Evolutionary conservation across 768 basidiomycete genomes (phyloP).

Genomic region (Podaxis sp.): DNA sequence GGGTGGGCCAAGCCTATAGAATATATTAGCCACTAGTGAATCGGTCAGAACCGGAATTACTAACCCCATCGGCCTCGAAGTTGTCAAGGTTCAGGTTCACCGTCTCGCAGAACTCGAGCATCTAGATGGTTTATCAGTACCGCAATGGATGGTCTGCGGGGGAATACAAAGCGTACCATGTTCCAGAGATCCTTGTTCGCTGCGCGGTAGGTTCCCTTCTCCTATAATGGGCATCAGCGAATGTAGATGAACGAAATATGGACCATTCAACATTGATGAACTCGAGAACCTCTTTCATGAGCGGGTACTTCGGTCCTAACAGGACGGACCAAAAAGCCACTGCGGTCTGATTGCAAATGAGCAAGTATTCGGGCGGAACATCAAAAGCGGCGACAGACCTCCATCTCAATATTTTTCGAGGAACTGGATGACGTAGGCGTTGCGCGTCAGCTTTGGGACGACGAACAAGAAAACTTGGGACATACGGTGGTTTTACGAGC

Average conservation of each 20-base stretch:
- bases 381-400: constrained; percentile 44
- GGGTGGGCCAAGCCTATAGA: constrained; percentile 75
- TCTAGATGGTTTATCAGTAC: constrained; percentile 36
- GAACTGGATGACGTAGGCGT: constrained; percentile 37
- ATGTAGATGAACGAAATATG: background rate
- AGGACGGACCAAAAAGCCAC: constrained; percentile 75
- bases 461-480: constrained; percentile 15
- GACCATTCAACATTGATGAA: constrained; percentile 57
- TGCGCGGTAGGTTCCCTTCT: constrained; percentile 65
- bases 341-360: constrained; percentile 49
- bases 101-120: constrained; percentile 72
- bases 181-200: constrained; percentile 85
- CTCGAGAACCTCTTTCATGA: constrained; percentile 61
- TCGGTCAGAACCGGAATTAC: background rate
- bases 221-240: constrained; percentile 26
- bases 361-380: background rate
- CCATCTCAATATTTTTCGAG: constrained; percentile 78
- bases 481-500: constrained; percentile 72
- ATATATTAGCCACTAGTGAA: background rate
- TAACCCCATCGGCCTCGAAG: constrained; percentile 78
- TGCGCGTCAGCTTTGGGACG: constrained; percentile 1
- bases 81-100: constrained; percentile 57
- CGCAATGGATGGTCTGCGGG: background rate
- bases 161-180: constrained; percentile 52
- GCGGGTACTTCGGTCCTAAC: constrained; percentile 61